These are phyloP conservation scores for Medicago truncatula DNA, from an alignment of 306 rosid species.

Conservation along the genomic window DNA sequence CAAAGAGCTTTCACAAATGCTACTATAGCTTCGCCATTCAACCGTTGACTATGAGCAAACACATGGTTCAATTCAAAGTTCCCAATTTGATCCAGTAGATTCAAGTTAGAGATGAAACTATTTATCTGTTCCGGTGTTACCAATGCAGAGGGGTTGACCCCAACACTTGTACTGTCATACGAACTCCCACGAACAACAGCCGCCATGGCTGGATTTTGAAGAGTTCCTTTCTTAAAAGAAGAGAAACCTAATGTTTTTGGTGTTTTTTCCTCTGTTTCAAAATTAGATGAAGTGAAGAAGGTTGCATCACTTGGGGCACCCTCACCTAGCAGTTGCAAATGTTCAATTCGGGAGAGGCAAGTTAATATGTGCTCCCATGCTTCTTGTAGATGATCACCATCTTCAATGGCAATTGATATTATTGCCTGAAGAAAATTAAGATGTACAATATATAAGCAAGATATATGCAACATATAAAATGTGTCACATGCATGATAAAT, in stretches of 20 bases:
- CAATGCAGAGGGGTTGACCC: slow-evolving; percentile 74
- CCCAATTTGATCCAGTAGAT: slow-evolving; percentile 96
- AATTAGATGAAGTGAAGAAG: slow-evolving; percentile 70
- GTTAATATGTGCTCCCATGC: slow-evolving; percentile 99
- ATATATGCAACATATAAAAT: slow-evolving; percentile 42
- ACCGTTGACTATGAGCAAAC: slow-evolving; percentile 97
- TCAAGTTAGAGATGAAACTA: slow-evolving; percentile 84
- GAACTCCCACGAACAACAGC: slow-evolving; percentile 99
- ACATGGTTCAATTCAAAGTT: slow-evolving; percentile 97
- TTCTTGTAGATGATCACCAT: slow-evolving; percentile 91
- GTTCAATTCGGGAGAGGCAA: slow-evolving; percentile 97
- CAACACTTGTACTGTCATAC: slow-evolving; percentile 85
- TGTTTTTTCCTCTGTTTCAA: slow-evolving; percentile 76
- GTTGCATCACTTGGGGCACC: slow-evolving; percentile 97
- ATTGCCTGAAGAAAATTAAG: slow-evolving; percentile 66
- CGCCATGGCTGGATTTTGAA: slow-evolving; percentile 91
- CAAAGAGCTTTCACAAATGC: slow-evolving; percentile 96
- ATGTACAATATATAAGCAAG: slow-evolving; percentile 37
- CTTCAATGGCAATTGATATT: slow-evolving; percentile 93
- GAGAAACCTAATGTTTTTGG: slow-evolving; percentile 67
- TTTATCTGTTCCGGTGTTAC: slow-evolving; percentile 92
- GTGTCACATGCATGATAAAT: slow-evolving; percentile 25
- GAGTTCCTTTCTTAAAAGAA: slow-evolving; percentile 82
- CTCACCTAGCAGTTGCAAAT: slow-evolving; percentile 94
- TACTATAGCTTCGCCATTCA: slow-evolving; percentile 97